A percentile compares a stretch with the other conserved stretches of the same genome.
phyloP scores from a whole-genome alignment of 1,284 basidiomycete genomes.

The Ceratobasidium sp. region DNA sequence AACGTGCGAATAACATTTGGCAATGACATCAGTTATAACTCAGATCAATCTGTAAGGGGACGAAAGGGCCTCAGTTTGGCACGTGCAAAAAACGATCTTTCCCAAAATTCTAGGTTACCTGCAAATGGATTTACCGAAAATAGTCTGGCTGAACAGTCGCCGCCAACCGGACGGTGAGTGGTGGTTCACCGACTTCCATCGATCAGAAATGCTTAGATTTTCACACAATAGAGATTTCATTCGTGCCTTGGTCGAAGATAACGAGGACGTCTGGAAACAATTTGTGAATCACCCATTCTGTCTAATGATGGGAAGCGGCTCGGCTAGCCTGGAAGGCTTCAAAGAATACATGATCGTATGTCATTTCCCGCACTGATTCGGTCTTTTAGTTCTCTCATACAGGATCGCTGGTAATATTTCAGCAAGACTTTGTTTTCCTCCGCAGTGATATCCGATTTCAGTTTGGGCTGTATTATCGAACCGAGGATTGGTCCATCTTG shows the following conservation, averaged over 20 bases:
- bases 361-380: not conserved
- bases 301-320: not conserved
- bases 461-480: not conserved
- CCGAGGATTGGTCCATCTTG: not conserved
- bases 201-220: too few species aligned
- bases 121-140: too few species aligned
- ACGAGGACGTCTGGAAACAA: not conserved
- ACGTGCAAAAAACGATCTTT: too few species aligned
- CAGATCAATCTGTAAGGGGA: too few species aligned
- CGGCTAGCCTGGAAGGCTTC: not conserved
- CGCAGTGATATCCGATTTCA: not conserved
- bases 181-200: too few species aligned
- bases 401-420: not conserved
- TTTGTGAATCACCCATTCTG: not conserved
- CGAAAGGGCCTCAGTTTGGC: too few species aligned
- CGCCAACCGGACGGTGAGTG: too few species aligned
- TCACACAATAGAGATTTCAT: not conserved
- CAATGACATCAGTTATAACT: too few species aligned
- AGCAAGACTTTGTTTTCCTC: constrained; percentile 12
- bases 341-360: not conserved
- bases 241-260: not conserved
- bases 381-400: too few species aligned
- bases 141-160: too few species aligned
- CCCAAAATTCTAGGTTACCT: too few species aligned
- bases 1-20: too few species aligned